Percentiles rank a stretch among this genome's conserved stretches.
phyloP scores from a whole-genome alignment of 75 land plant species.

The Azolla pinnata region DNA sequence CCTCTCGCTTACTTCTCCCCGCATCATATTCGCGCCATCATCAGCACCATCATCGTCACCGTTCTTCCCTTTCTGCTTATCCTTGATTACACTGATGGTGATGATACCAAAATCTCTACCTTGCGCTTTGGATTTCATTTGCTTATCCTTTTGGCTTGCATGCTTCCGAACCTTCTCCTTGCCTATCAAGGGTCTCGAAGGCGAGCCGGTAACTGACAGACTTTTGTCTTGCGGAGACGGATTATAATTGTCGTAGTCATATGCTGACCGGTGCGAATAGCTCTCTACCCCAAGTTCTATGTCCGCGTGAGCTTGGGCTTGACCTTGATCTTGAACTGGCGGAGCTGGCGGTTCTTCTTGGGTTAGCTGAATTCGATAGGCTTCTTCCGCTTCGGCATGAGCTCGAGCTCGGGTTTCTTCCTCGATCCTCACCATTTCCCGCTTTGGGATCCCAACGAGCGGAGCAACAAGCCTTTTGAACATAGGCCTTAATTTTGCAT shows the following conservation, averaged over 20 bases:
- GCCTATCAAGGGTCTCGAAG: not conserved
- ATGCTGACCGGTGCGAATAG: not conserved
- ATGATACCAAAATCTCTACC: not conserved
- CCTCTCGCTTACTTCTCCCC: not conserved
- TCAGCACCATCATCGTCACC: not conserved
- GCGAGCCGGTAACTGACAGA: not conserved
- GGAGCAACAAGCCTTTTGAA: conserved; percentile 12
- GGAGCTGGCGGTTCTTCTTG: too few relatives aligned
- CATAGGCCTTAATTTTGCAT: conserved; percentile 19
- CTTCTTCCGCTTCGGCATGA: too few relatives aligned
- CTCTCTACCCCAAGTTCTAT: not conserved
- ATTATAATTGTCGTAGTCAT: not conserved
- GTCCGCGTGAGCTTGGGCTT: not conserved
- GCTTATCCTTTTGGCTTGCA: not conserved
- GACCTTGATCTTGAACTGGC: too few relatives aligned
- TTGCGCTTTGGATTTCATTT: not conserved
- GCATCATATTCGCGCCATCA: not conserved
- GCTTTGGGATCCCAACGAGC: conserved; percentile 12
- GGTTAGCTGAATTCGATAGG: too few relatives aligned
- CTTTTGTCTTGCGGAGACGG: not conserved
- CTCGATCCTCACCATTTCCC: conserved; percentile 5
- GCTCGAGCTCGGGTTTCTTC: conserved; percentile 3
- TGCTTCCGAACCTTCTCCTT: too few relatives aligned
- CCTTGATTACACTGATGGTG: too few relatives aligned
- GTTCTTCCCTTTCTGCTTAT: not conserved